A percentile compares a stretch with the other conserved stretches of the same genome.
Evolutionary conservation across 352 stramenopile species (phyloP).

Genomic region (Phytophthora pseudosyringae): DNA sequence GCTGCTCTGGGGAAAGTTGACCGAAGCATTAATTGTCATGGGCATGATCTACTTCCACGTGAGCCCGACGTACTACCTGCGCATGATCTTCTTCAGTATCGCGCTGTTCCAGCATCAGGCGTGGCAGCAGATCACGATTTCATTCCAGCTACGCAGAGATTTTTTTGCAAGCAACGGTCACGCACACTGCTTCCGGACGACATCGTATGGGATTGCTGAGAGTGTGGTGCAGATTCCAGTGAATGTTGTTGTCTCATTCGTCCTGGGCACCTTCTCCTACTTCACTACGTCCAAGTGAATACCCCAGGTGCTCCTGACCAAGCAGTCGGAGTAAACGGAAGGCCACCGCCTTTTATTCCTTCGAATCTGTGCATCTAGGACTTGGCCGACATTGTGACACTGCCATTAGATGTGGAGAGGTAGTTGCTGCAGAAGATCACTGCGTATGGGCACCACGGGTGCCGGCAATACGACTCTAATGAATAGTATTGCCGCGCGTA

Average conservation of each 20-base stretch:
- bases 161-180: slow-evolving; percentile 89
- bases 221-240: slow-evolving; percentile 55
- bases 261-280: no score
- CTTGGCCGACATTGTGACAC: slow-evolving; percentile 56
- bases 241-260: not conserved
- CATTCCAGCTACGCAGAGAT: slow-evolving; percentile 74
- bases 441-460: slow-evolving; percentile 61
- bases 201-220: slow-evolving; percentile 71
- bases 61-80: slow-evolving; percentile 55
- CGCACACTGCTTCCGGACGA: slow-evolving; percentile 86
- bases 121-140: slow-evolving; percentile 71
- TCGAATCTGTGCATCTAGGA: slow-evolving; percentile 52
- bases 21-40: slow-evolving; percentile 60
- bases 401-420: slow-evolving; percentile 54
- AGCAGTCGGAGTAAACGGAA: no score
- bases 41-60: slow-evolving; percentile 64
- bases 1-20: slow-evolving; percentile 49
- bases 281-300: no score
- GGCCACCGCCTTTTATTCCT: no score
- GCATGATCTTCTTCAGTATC: slow-evolving; percentile 59
- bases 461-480: slow-evolving; percentile 68
- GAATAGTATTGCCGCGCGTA: slow-evolving; percentile 61
- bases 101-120: slow-evolving; percentile 60
- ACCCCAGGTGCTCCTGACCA: slow-evolving; percentile 14
- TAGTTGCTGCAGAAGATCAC: slow-evolving; percentile 45